Base-by-base conservation (phyloP, 306 rosid genomes). In the Gillenia trifoliata region DNA sequence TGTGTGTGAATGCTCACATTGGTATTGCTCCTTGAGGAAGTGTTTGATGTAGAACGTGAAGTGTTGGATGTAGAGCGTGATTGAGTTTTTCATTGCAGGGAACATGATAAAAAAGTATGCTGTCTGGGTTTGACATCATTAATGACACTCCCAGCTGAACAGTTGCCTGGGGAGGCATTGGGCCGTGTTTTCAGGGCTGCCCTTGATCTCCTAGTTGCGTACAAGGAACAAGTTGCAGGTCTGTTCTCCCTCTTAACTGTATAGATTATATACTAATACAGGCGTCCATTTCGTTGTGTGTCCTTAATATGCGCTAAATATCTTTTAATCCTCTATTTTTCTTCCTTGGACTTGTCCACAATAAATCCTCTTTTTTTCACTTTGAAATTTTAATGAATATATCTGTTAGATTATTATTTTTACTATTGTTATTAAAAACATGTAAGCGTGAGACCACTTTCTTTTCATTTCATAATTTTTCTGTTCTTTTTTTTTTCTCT, bases 171-270 rank as follows among this genome's bases (percentile, higher is more conserved):
- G 20, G 97, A 93, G 68, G 96, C 98, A 71, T 87, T 93, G 41
- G 96, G 95, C 64, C 87, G 96, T 61, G 97, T 93, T 70, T 93
- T 93, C 76, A 89, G 87, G 79, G 94, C 94, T 52, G 87, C 92
- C 13, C 98, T 93, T 80, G 97, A 91, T 70, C 96, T 93, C 73
- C 77, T 93, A 26, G 90, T 86, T 84, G 91, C 97, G 29, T 93
- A 93, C 83, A 91, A 93, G 85, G 91, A 93, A 47, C 97, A 91
- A 91, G 92, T 93, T 82, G 92, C 96, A 83, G 98, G 98, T 93
- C 54, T 65, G 25, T 78, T 41, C 23, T 55, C 66, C 57, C 64
- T 19, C 69, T 68, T 40, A 25, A 28, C 33, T 19, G 20, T 34
- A 31, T n/a, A 34, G 8, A 30, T 43, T 43, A 60, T 80, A 17